Evolutionary conservation across 2,329 filamentous ascomycete species (phyloP), one percentile per base, ranked within the genome.

Genomic region (Beauveria scarabaeidicola): DNA sequence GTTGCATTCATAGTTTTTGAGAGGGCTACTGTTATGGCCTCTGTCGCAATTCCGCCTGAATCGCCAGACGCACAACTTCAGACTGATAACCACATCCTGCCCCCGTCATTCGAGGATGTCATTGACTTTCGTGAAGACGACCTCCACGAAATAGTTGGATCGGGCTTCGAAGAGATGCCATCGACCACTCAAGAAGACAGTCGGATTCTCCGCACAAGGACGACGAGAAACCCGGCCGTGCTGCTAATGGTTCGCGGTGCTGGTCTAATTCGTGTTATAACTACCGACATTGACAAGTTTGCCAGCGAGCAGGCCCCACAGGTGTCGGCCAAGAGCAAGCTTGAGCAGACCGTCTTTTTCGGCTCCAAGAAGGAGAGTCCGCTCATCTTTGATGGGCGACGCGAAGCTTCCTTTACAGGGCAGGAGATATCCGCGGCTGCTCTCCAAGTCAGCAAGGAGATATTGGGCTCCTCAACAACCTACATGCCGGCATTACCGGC

Each of bases 261-360:
- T 2, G 86, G 86, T 17, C 75, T 83, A 21, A 74, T 89, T 27
- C 80, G 85, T 54, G 72, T 88, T 46, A 76, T 82, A 19, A 78
- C 82, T 21, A 78, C 79, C 8, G 82, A 87, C 54, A 74, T 83
- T 50, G 80, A 84, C 63, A 82, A 80, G 61, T 85, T 87, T 66
- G 78, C 78, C 13, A 82, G 81, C 62, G 80, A 82, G 56, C 73
- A 75, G 57, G 78, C 83, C 5, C 84, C 83, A 1, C 74, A 78
- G 64, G 83, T 96, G 17, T 92, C 89, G 1, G 89, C 90, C 7
- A 94, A 91, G 73, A 90, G 86, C 73, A 96, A 94, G 73, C 81
- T 99, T 44, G 91, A 97, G 69, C 92, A 99, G 74, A 92, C 92
- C 2, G 89, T 97, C 1, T 97, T 97, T 74, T 97, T 91, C 69